A percentile compares a stretch with the other conserved stretches of the same genome.
Evolutionary conservation across 2,329 filamentous ascomycete genomes (phyloP).

Genomic region (Arthrinium puccinioides): DNA sequence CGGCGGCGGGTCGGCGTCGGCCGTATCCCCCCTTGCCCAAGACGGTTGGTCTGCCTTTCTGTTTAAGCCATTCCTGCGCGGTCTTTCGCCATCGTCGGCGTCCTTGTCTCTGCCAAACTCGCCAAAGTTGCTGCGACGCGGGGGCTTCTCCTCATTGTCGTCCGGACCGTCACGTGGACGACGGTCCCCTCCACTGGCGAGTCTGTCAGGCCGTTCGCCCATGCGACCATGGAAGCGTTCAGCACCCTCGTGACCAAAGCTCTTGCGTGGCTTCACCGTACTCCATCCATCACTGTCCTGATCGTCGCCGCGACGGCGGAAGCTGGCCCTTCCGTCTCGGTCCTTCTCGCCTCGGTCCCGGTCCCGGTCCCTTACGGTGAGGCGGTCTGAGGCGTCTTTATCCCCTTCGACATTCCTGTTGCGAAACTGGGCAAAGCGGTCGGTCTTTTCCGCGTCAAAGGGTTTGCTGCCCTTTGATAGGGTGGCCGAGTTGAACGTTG

Average conservation of each 20-base stretch:
- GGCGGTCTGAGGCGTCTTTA: conserved; percentile 3
- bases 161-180: conserved; percentile 35
- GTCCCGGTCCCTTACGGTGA: conserved; percentile 24
- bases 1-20: conserved; percentile 22
- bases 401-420: conserved; percentile 43
- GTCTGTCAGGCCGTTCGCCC: conserved; percentile 40
- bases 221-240: conserved; percentile 63
- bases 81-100: conserved; percentile 43
- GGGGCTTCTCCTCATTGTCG: conserved; percentile 44
- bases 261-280: conserved; percentile 66
- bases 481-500: conserved; percentile 72
- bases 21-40: conserved; percentile 61
- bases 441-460: conserved; percentile 48
- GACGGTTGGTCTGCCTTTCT: conserved; percentile 60
- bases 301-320: conserved; percentile 47
- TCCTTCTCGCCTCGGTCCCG: conserved; percentile 36
- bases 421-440: conserved; percentile 53
- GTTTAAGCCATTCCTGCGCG: conserved; percentile 56
- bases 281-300: conserved; percentile 68
- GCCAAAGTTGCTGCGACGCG: conserved; percentile 41
- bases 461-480: conserved; percentile 41
- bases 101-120: conserved; percentile 37
- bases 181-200: conserved; percentile 28
- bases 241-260: conserved; percentile 63
- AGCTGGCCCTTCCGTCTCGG: conserved; percentile 38